These are phyloP conservation scores for Lichtheimia corymbifera DNA, from an alignment of 371 early-diverging fungal species.

Conservation along the genomic window DNA sequence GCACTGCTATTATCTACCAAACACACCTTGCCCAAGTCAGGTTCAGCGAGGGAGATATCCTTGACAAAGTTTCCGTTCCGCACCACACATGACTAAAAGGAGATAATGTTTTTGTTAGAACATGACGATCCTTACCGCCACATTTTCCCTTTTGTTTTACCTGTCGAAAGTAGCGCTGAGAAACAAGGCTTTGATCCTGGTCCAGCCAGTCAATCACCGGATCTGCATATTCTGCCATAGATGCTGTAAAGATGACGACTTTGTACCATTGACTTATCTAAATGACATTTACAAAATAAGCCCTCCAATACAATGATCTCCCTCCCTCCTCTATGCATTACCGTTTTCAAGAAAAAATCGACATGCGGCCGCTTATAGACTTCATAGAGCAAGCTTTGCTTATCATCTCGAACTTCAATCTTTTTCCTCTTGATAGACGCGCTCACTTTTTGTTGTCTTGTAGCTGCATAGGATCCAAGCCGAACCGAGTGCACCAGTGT, in stretches of 20 bases:
- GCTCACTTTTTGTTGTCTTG: constrained; percentile 20
- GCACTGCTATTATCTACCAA: constrained; percentile 91
- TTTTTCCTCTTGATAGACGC: constrained; percentile 35
- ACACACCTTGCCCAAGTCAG: constrained; percentile 85
- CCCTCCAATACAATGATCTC: not conserved
- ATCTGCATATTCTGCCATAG: constrained; percentile 96
- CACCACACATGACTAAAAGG: constrained; percentile 64
- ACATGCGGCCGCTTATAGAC: constrained; percentile 96
- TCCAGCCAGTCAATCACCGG: constrained; percentile 97
- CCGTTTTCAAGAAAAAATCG: constrained; percentile 91
- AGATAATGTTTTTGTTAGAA: not conserved
- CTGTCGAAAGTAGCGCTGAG: constrained; percentile 84
- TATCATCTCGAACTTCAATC: constrained; percentile 91
- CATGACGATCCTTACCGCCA: not conserved
- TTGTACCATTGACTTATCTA: constrained; percentile 95
- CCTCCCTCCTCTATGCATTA: constrained; percentile 19
- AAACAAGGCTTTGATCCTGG: constrained; percentile 72
- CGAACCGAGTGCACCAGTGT: constrained; percentile 90
- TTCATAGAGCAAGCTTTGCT: constrained; percentile 88
- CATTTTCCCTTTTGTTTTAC: constrained; percentile 27
- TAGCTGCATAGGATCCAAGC: constrained; percentile 28
- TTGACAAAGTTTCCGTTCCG: constrained; percentile 85
- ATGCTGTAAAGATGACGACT: constrained; percentile 98
- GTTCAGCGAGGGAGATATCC: constrained; percentile 80
- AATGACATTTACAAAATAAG: not conserved